Evolutionary conservation across 2,329 filamentous ascomycete genomes (phyloP).

Genomic region (Gaeumannomyces sp.): DNA sequence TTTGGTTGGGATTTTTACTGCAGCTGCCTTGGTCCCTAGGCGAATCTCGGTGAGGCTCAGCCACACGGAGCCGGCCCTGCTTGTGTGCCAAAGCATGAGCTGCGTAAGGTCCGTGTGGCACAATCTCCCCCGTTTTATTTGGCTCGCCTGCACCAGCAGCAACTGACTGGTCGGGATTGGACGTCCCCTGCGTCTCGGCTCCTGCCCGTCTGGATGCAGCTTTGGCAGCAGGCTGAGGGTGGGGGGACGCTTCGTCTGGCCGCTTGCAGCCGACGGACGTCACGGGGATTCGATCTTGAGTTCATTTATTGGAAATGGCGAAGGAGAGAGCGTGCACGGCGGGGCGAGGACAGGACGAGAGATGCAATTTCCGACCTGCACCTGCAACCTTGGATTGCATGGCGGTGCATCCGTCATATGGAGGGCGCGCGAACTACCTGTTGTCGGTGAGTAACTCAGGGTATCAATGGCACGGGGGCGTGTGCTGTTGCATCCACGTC

Average conservation of each 20-base stretch:
- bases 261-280: background rate
- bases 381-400: background rate
- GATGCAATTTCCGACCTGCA: background rate
- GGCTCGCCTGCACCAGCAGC: background rate
- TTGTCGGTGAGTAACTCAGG: background rate
- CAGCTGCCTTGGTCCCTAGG: background rate
- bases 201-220: background rate
- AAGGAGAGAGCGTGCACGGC: background rate
- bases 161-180: no score
- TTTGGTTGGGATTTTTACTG: background rate
- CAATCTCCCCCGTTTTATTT: background rate
- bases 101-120: background rate
- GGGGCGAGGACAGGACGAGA: background rate
- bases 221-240: no score
- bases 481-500: background rate
- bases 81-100: background rate
- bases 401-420: background rate
- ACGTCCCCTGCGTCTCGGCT: background rate
- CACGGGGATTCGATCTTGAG: background rate
- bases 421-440: background rate
- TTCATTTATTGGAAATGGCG: background rate
- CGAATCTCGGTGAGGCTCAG: background rate
- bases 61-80: background rate
- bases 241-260: background rate
- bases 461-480: background rate